Percentiles rank a stretch among this genome's conserved stretches.
Conservation (phyloP, 2,329 filamentous ascomycete genomes). For the Aspergillus sp. region DNA sequence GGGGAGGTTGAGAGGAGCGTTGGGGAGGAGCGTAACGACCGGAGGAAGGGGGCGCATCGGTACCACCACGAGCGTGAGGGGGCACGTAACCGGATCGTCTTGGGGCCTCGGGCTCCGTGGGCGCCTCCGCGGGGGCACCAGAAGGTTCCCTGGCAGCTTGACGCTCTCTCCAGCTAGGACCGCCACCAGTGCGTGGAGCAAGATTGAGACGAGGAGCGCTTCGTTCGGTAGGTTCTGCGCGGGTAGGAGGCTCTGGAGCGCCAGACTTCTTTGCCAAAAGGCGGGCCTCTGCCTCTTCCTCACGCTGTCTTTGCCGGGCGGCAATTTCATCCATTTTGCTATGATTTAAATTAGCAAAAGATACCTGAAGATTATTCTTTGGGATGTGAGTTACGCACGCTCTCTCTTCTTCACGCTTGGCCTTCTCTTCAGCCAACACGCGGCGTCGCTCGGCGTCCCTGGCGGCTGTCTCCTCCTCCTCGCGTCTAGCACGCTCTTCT, state of each 20-base stretch:
- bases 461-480: slow-evolving; percentile 81
- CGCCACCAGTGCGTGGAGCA: slow-evolving; percentile 48
- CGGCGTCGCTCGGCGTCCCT: slow-evolving; percentile 78
- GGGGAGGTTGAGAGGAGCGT: slow-evolving; percentile 24
- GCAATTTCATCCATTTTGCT: slow-evolving; percentile 65
- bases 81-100: slow-evolving; percentile 41
- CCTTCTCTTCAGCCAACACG: slow-evolving; percentile 70
- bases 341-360: slow-evolving; percentile 35
- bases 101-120: slow-evolving; percentile 27
- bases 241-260: slow-evolving; percentile 34
- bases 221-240: slow-evolving; percentile 50
- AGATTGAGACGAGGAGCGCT: slow-evolving; percentile 57
- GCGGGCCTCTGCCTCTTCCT: slow-evolving; percentile 83
- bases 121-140: slow-evolving; percentile 20
- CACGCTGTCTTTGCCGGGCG: slow-evolving; percentile 71
- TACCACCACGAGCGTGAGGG: slow-evolving; percentile 39
- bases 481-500: slow-evolving; percentile 74
- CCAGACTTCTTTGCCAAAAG: slow-evolving; percentile 65
- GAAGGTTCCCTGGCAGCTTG: slow-evolving; percentile 51
- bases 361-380: neutral
- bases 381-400: slow-evolving; percentile 45
- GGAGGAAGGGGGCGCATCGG: slow-evolving; percentile 27
- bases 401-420: slow-evolving; percentile 58
- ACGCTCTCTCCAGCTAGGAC: slow-evolving; percentile 60
- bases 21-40: slow-evolving; percentile 33